Percentiles rank a stretch among this genome's conserved stretches.
phyloP scores from a whole-genome alignment of 148 eudicot species.

The Rhododendron simsii region DNA sequence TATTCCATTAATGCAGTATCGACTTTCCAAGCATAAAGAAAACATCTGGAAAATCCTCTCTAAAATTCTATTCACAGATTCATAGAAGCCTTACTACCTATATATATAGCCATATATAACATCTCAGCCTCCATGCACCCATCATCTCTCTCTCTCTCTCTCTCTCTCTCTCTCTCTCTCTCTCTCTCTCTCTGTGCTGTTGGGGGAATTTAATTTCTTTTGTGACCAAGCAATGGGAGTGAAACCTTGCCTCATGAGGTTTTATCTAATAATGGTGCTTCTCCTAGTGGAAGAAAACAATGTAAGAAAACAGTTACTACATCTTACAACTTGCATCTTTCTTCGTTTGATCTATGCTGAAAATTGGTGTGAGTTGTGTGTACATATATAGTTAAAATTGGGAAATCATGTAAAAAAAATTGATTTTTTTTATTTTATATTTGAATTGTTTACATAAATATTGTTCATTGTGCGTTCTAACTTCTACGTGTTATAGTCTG shows the following conservation, averaged over 20 bases:
- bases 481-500: no score
- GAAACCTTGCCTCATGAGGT: not conserved
- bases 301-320: not conserved
- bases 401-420: no score
- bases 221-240: slow-evolving; percentile 8
- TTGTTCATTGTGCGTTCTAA: no score
- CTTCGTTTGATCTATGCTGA: no score
- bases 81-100: not conserved
- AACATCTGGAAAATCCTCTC: not conserved
- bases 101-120: no score
- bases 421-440: no score
- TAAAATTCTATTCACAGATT: not conserved
- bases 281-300: not conserved
- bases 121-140: not conserved
- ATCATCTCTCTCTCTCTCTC: not conserved
- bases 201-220: not conserved
- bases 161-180: no score
- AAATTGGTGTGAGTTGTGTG: no score
- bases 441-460: no score
- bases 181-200: not conserved
- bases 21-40: not conserved
- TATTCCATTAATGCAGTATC: not conserved
- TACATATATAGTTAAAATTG: no score
- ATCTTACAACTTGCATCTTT: no score
- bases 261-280: not conserved